Base-by-base conservation (phyloP, 768 basidiomycete genomes). In the Podaxis mareebaensis region DNA sequence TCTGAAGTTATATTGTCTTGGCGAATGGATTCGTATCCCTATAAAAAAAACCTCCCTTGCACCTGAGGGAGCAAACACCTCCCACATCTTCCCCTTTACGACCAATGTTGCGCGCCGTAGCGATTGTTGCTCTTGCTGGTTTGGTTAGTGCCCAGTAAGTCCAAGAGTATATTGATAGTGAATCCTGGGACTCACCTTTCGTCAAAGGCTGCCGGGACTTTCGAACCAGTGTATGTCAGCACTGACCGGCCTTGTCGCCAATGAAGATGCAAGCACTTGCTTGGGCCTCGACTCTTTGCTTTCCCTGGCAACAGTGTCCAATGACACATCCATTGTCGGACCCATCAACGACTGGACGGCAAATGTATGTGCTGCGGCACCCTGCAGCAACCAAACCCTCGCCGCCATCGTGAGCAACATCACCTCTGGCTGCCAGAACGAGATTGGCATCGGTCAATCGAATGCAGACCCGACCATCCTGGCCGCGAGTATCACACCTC, bases 341-440 rank as follows among this genome's bases (percentile, higher is more conserved):
- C 77, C 84, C 12, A 68, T 92, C 60, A 76, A 87, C 73, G 78
- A 58, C 42, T 92, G 90, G 90, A 71, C 89, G 39, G 77, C 72
- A 0, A 82, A 80, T 53, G 33, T 88, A 58, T 91, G 89, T 70
- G 65, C 78, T 22, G 74, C 76, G 49, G 74, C 73, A 11, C 67
- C 83, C 5, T 91, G 90, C 71, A 82, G 77, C 67, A 90, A 91
- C 65, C 73, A 74, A 20, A 86, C 88, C 0, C 77, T 92, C 10
- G 73, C 85, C 17, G 68, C 76, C 1, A 76, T 91, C 57, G 81
- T 85, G 8, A 70, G 75, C 22, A 85, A 84, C 66, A 56, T 89
- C 54, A 84, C 84, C 0, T 67, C 70, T 4, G 81, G 81, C 28
- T 84, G 83, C 66, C 65, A 73, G n/a, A 57, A 75, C 1, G 82